Conservation (phyloP, 495 filamentous ascomycete species). For the Xylaria scruposa region DNA sequence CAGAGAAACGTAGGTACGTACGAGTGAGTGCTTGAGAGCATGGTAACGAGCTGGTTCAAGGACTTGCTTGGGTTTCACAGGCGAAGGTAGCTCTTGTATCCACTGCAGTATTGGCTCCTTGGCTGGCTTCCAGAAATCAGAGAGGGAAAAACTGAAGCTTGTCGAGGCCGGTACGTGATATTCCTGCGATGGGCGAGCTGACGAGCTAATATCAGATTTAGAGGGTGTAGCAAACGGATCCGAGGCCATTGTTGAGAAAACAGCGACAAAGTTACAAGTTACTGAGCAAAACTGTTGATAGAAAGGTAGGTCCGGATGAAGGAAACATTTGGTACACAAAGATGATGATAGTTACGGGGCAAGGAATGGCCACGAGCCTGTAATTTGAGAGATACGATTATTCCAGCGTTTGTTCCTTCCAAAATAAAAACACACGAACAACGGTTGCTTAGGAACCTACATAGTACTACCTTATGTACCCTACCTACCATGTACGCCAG, state of each 20-base stretch:
- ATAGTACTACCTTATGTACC: no score
- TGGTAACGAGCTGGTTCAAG: slow-evolving; percentile 27
- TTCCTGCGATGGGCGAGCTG: slow-evolving; percentile 11
- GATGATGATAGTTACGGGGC: background rate
- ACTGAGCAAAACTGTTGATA: background rate
- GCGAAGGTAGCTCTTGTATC: slow-evolving; percentile 31
- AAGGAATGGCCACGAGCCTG: background rate
- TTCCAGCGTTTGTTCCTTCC: slow-evolving; percentile 1
- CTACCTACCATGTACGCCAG: no score
- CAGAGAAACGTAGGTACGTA: slow-evolving; percentile 18
- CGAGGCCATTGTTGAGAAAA: slow-evolving; percentile 3
- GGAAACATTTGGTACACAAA: background rate
- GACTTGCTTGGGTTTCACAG: slow-evolving; percentile 19
- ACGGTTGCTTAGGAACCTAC: background rate
- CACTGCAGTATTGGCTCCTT: slow-evolving; percentile 31
- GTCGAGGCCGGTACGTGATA: slow-evolving; percentile 28
- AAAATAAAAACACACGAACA: no score
- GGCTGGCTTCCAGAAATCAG: slow-evolving; percentile 26
- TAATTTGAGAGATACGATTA: no score
- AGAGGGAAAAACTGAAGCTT: slow-evolving; percentile 31
- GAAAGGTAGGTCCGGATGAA: background rate
- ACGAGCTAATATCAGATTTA: background rate
- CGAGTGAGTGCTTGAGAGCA: slow-evolving; percentile 31
- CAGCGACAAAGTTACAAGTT: background rate
- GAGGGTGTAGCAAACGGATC: background rate